These are phyloP conservation scores for Vigna radiata DNA, from an alignment of 306 rosid genomes.

Conservation along the genomic window DNA sequence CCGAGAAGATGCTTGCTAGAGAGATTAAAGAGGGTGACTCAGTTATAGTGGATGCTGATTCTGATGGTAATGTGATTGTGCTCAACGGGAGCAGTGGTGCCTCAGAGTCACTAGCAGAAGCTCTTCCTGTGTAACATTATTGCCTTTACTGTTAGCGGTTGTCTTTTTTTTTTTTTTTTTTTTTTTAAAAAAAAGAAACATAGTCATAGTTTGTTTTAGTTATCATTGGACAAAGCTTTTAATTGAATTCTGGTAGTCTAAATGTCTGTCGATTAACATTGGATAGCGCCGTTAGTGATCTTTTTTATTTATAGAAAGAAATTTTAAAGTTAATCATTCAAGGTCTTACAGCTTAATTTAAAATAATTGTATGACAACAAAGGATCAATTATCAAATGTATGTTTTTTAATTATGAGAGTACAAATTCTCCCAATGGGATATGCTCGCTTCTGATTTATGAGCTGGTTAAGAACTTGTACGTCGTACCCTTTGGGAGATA, in stretches of 20 bases:
- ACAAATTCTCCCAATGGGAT: too few species aligned
- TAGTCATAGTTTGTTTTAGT: conserved; percentile 43
- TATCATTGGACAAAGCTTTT: conserved; percentile 43
- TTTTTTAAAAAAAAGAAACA: background rate
- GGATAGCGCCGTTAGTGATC: background rate
- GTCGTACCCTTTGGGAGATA: too few species aligned
- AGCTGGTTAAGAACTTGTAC: too few species aligned
- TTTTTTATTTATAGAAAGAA: conserved; percentile 21
- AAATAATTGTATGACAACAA: background rate
- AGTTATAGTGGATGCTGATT: conserved; percentile 86
- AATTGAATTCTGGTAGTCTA: conserved; percentile 29
- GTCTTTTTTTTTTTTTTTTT: conserved; percentile 6
- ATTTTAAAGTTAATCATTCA: background rate
- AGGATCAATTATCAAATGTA: background rate
- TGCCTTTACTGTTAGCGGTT: conserved; percentile 33
- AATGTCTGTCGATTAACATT: background rate
- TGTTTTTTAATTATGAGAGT: background rate
- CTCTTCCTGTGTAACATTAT: conserved; percentile 57
- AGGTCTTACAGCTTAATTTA: background rate
- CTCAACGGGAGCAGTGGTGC: conserved; percentile 83
- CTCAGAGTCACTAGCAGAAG: conserved; percentile 62
- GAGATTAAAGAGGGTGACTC: conserved; percentile 96
- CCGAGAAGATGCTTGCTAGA: conserved; percentile 96
- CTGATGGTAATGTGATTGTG: conserved; percentile 91
- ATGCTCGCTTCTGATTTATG: too few species aligned